Base-by-base conservation (phyloP, 345 rosid genomes). In the Aegle marmelos region DNA sequence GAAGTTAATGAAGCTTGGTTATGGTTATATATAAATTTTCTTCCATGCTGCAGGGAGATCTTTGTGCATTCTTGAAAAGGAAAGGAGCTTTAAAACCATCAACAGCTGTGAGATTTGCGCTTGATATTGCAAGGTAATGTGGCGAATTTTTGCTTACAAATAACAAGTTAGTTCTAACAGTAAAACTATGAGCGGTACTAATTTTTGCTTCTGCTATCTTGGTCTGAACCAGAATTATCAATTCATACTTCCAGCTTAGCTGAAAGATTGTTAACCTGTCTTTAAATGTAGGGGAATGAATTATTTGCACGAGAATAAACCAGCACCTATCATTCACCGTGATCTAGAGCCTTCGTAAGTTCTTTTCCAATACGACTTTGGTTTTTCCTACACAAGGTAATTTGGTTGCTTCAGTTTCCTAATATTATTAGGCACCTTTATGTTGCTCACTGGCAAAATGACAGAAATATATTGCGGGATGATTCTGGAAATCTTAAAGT, bases 331-430 rank as follows among this genome's bases (percentile, higher is more conserved):
- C 69, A 93, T 96, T 82, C 99, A 96, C 80, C 95, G 95, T 4
- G 98, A 96, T 85, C 98, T 96, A 77, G 98, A 96, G 89, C 99
- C 99, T 81, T 96, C 99, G 99, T 96, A 83, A 92, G 99, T 89
- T 81, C 79, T 80, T 79, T 37, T 83, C 76, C 61, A 60, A n/a
- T 7, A 67, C 30, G 17, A 7, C 50, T 57, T 67, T 66, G 10
- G n/a, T 41, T 60, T 70, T 54, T 19, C 70, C 41, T 25, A 7
- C 19, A 69, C 75, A 71, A 66, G 19, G 25, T 31, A 64, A 74
- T 22, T 76, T 72, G 79, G 79, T 77, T 79, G 57, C 64, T 70
- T 80, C 81, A 53, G 80, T 77, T 74, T 79, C 80, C 84, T 86
- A 80, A 84, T 76, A 68, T 56, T 79, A 75, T 78, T 79, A 10